Conservation (phyloP, 768 basidiomycete species). For the Cytidiella melzeri region DNA sequence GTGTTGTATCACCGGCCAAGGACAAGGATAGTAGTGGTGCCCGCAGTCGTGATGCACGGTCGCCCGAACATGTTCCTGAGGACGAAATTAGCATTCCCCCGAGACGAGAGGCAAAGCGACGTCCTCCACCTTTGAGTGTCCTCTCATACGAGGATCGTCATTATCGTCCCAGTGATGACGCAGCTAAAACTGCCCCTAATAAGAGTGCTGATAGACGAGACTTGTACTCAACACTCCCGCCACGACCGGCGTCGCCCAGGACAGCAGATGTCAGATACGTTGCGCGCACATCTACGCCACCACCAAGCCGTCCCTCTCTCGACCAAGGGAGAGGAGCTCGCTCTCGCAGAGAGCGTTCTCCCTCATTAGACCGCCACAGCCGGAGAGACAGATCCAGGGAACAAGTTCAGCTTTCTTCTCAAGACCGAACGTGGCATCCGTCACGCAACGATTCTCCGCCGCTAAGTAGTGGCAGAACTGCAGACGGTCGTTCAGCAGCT, state of each 20-base stretch:
- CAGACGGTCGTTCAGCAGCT: slow-evolving; percentile 2
- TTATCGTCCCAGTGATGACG: slow-evolving; percentile 45
- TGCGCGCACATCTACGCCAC: slow-evolving; percentile 16
- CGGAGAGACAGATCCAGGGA: slow-evolving; percentile 11
- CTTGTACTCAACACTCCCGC: slow-evolving; percentile 7
- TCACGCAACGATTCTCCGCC: neutral
- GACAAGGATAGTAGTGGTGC: slow-evolving; percentile 13
- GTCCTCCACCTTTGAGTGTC: slow-evolving; percentile 11
- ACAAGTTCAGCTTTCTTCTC: neutral
- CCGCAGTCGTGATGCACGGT: slow-evolving; percentile 20
- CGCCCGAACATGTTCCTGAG: slow-evolving; percentile 20
- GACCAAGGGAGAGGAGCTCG: slow-evolving; percentile 11
- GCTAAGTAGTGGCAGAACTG: neutral
- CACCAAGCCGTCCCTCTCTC: slow-evolving; percentile 1
- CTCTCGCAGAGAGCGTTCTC: slow-evolving; percentile 12
- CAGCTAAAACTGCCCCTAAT: neutral
- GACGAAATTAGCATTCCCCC: slow-evolving; percentile 12
- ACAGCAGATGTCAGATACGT: slow-evolving; percentile 9
- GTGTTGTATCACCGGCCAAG: slow-evolving; percentile 20
- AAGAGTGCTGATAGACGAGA: slow-evolving; percentile 8
- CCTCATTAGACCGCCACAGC: slow-evolving; percentile 9
- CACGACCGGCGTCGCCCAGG: slow-evolving; percentile 8
- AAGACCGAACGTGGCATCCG: slow-evolving; percentile 5
- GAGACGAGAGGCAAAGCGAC: slow-evolving; percentile 20
- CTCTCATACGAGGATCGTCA: slow-evolving; percentile 59